Base-by-base conservation (phyloP, 2,329 filamentous ascomycete genomes). In the Xylaria sp. region DNA sequence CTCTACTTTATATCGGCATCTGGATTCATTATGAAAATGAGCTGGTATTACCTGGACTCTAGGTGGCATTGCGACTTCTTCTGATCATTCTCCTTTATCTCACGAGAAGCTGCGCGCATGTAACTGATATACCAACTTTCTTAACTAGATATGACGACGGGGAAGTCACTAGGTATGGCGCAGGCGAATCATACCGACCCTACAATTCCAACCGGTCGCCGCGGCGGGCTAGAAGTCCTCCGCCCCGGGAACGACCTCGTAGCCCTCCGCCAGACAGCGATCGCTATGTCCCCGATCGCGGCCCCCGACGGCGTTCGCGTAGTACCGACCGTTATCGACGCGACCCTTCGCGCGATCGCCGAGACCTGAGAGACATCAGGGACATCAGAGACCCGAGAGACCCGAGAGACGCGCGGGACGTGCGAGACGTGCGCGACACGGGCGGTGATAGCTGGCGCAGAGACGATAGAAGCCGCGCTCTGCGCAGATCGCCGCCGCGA, bases 151-250 rank as follows among this genome's bases (percentile, higher is more conserved):
- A 87, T 74, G 87, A 89, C 72, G 87, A 89, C 72, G 87, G 87
- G 54, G 87, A 89, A 79, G 88, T 89, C 63, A 86, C 88, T 71
- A 83, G 87, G 75, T 89, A 89, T 76, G 87, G 87, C 61, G 88
- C 88, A 13, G 87, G 87, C 68, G 87, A 89, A 78, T 89, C 87
- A 46, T 89, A 88, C 82, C 82, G 87, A 68, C 87, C 87, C 12
- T 89, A 86, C 68, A 88, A 87, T 60, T 79, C 84, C 63, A 81
- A 84, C 71, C 82, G 84, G 65, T 86, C 85, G 34, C 84, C 84
- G 9, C 81, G 82, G n/a, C 74, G 78, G 3, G 72, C 74, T 48
- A 75, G 77, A 70, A 76, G 74, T 64, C 76, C 78, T 20, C 76
- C 74, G 2, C 71, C 66, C 1, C 72, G 77, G 70, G 78, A 79